Evolutionary conservation across 441 rosid species (phyloP), one percentile per base, ranked within the genome.

Genomic region (Iberis amara): DNA sequence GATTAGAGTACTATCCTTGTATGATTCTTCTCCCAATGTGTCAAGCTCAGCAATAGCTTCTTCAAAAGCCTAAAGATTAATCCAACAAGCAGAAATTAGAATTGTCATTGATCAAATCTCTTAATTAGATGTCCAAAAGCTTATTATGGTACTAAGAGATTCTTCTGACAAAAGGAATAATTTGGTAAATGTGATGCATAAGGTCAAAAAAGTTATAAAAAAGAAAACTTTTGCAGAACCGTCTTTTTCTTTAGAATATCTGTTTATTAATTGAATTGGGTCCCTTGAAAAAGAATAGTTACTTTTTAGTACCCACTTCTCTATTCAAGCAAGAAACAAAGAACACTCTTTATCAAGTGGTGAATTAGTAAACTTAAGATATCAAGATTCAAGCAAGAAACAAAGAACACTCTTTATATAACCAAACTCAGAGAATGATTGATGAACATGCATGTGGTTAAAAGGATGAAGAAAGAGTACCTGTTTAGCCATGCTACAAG

Each of bases 21-120:
- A 73, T 28, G 80, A 78, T 40, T 78, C 80, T 55, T 75, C 80
- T 49, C 76, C 75, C 64, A 75, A 47, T 2, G 78, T 73, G 63
- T 75, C 79, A 59, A 75, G 48, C 68, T 75, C 80, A 52, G 80
- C 76, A 39, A 73, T 75, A 26, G 83, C 78, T 68, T 78, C 78
- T 61, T 75, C 77, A 9, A 69, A 78, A 14, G 79, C 79, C 79
- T 73, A 47, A 4, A 55, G n/a, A 32, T 28, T 13, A 39, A 47
- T 42, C 53, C 47, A 59, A 38, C 43, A 57, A 24, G 32, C 11
- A 68, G 5, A 46, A 45, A 18, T 68, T 55, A 38, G 1, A 42
- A 39, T 8, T 14, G 3, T 36, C 1, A 52, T 24, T 14, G 21
- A 39, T 49, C 36, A 64, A n/a, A 12, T 21, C 27, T 44, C 15